Evolutionary conservation across 2,329 filamentous ascomycete genomes (phyloP).

Genomic region (Botrytis byssoidea): DNA sequence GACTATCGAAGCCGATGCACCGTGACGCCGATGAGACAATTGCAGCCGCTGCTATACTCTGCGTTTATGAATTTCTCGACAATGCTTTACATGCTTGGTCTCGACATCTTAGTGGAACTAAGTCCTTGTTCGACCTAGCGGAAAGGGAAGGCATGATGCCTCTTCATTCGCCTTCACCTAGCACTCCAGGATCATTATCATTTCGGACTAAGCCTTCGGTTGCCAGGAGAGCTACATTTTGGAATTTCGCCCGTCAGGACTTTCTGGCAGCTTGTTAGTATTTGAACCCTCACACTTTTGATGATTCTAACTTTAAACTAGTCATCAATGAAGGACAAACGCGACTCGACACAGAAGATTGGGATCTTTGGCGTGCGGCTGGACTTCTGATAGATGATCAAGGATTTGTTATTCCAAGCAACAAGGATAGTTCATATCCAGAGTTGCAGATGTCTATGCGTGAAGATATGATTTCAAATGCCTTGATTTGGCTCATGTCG

Average conservation of each 20-base stretch:
- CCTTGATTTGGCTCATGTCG: constrained; percentile 63
- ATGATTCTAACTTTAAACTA: constrained; percentile 24
- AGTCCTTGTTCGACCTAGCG: constrained; percentile 57
- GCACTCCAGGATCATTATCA: constrained; percentile 37
- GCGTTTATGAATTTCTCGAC: constrained; percentile 67
- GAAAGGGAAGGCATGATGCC: constrained; percentile 49
- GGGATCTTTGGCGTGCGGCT: constrained; percentile 63
- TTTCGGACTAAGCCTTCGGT: constrained; percentile 47
- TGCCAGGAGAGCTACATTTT: constrained; percentile 59
- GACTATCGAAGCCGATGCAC: constrained; percentile 43
- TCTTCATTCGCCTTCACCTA: constrained; percentile 44
- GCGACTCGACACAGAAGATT: constrained; percentile 59
- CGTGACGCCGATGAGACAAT: constrained; percentile 57
- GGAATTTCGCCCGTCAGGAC: constrained; percentile 66
- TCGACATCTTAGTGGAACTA: constrained; percentile 63
- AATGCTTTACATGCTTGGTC: constrained; percentile 62
- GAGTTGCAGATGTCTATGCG: constrained; percentile 51
- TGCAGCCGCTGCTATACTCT: constrained; percentile 64
- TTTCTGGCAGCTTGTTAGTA: constrained; percentile 59
- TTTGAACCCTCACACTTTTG: background rate
- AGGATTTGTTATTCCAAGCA: constrained; percentile 50
- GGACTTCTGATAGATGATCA: constrained; percentile 56
- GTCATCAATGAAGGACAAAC: constrained; percentile 61
- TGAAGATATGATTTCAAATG: constrained; percentile 64
- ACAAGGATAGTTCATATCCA: constrained; percentile 42